A percentile compares a stretch with the other conserved stretches of the same genome.
These are phyloP conservation scores for Neoboletus brunneissimus DNA, from an alignment of 768 basidiomycete genomes.

Conservation along the genomic window DNA sequence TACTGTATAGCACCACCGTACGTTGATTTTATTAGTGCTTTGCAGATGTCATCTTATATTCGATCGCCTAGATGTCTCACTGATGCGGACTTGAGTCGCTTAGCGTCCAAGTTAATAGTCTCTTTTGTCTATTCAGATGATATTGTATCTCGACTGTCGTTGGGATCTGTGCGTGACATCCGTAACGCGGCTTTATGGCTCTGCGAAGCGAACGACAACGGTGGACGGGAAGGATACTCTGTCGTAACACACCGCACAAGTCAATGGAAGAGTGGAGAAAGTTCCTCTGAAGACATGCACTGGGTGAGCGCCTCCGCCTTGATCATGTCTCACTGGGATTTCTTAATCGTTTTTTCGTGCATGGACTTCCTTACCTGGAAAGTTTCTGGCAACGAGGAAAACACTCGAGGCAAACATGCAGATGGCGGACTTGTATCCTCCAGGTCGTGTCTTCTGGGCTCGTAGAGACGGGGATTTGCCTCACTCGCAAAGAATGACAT, in stretches of 20 bases:
- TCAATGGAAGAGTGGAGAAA: constrained; percentile 61
- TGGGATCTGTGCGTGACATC: constrained; percentile 75
- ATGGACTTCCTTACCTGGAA: background rate
- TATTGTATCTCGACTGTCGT: constrained; percentile 71
- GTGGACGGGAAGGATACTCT: constrained; percentile 38
- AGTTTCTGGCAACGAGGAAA: constrained; percentile 81
- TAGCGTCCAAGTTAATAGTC: constrained; percentile 61
- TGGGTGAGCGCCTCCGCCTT: constrained; percentile 44
- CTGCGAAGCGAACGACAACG: constrained; percentile 61
- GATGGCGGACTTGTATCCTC: constrained; percentile 67
- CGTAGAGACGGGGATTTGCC: constrained; percentile 71
- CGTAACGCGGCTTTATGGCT: constrained; percentile 74
- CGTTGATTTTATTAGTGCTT: constrained; percentile 23
- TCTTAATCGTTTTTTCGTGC: background rate
- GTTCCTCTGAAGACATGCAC: constrained; percentile 44
- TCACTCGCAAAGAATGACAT: constrained; percentile 37
- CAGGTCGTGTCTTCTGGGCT: constrained; percentile 78
- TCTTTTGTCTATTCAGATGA: constrained; percentile 85
- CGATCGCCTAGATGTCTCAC: constrained; percentile 50
- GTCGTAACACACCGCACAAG: constrained; percentile 47
- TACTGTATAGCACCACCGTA: constrained; percentile 83
- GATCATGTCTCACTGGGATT: background rate
- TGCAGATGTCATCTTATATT: background rate
- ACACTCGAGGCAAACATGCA: constrained; percentile 86
- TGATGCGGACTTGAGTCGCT: constrained; percentile 56